Evolutionary conservation across 202 grass and related monocot species (phyloP).

Genomic region (Setaria viridis): DNA sequence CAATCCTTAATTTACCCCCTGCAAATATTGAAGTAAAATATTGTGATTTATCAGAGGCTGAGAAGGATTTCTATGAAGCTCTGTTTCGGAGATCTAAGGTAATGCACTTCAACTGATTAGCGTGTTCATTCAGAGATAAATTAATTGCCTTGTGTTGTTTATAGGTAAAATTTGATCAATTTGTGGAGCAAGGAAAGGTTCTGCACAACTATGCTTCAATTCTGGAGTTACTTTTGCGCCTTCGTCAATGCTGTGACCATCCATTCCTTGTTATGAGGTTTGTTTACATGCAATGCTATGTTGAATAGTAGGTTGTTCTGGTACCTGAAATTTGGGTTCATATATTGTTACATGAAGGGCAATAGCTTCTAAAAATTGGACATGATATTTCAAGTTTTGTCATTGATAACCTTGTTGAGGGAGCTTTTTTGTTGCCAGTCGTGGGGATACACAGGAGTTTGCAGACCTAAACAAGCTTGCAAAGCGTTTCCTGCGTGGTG

Average conservation of each 20-base stretch:
- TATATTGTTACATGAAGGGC: background rate
- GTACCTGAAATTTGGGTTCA: slow-evolving; percentile 3
- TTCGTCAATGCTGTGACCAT: slow-evolving; percentile 99
- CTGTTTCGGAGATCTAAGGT: slow-evolving; percentile 93
- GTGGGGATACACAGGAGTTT: slow-evolving; percentile 93
- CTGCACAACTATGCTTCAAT: slow-evolving; percentile 98
- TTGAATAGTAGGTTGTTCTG: background rate
- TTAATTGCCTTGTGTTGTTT: slow-evolving; percentile 32
- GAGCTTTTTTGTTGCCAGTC: slow-evolving; percentile 61
- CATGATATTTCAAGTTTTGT: slow-evolving; percentile 24
- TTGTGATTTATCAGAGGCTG: slow-evolving; percentile 83
- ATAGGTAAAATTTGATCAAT: slow-evolving; percentile 95
- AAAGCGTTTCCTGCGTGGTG: slow-evolving; percentile 71
- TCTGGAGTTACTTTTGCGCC: slow-evolving; percentile 94
- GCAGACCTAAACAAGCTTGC: slow-evolving; percentile 92
- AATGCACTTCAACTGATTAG: slow-evolving; percentile 31
- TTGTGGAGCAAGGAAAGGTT: slow-evolving; percentile 96
- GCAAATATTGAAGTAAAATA: slow-evolving; percentile 90
- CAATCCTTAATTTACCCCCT: slow-evolving; percentile 87
- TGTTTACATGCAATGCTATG: slow-evolving; percentile 32
- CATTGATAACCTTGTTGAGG: slow-evolving; percentile 31
- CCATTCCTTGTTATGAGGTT: slow-evolving; percentile 98
- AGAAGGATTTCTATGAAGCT: slow-evolving; percentile 98
- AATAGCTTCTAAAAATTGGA: slow-evolving; percentile 32
- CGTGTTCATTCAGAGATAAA: slow-evolving; percentile 38